phyloP scores from a whole-genome alignment of 1,139 yeast genomes.

The Tardiomyces digboiensis region DNA sequence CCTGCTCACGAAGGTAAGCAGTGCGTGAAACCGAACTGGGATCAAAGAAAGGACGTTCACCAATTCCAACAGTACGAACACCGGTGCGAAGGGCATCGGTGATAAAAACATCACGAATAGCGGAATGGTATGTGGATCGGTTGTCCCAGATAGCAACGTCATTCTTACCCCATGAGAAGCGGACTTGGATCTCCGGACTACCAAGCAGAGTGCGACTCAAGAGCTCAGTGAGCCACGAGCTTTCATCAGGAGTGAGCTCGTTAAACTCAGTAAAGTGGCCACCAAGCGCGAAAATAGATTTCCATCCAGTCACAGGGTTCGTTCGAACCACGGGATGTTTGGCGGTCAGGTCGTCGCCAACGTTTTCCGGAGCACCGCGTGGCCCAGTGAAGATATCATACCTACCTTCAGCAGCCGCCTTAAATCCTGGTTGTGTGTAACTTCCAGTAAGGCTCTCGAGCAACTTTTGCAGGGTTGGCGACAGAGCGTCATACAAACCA shows the following conservation, averaged over 20 bases:
- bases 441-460: slow-evolving; percentile 42
- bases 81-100: slow-evolving; percentile 38
- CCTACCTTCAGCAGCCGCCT: slow-evolving; percentile 24
- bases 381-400: slow-evolving; percentile 25
- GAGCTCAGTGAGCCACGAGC: slow-evolving; percentile 30
- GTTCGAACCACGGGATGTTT: slow-evolving; percentile 41
- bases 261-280: slow-evolving; percentile 34
- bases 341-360: slow-evolving; percentile 23
- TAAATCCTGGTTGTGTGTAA: slow-evolving; percentile 20
- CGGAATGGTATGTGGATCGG: slow-evolving; percentile 38
- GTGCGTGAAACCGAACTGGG: slow-evolving; percentile 31
- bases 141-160: slow-evolving; percentile 51
- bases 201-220: slow-evolving; percentile 35
- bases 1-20: slow-evolving; percentile 6
- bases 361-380: slow-evolving; percentile 26
- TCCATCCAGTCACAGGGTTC: slow-evolving; percentile 50
- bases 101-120: slow-evolving; percentile 37
- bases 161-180: slow-evolving; percentile 46
- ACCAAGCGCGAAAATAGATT: slow-evolving; percentile 35
- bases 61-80: slow-evolving; percentile 49
- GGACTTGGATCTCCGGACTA: slow-evolving; percentile 41
- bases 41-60: slow-evolving; percentile 46
- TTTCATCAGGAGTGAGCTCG: slow-evolving; percentile 35
- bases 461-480: slow-evolving; percentile 38
- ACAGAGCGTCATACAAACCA: slow-evolving; percentile 42